Percentiles rank a stretch among this genome's conserved stretches.
Conservation (phyloP, 2,329 filamentous ascomycete genomes). For the Pezicula radicicola region DNA sequence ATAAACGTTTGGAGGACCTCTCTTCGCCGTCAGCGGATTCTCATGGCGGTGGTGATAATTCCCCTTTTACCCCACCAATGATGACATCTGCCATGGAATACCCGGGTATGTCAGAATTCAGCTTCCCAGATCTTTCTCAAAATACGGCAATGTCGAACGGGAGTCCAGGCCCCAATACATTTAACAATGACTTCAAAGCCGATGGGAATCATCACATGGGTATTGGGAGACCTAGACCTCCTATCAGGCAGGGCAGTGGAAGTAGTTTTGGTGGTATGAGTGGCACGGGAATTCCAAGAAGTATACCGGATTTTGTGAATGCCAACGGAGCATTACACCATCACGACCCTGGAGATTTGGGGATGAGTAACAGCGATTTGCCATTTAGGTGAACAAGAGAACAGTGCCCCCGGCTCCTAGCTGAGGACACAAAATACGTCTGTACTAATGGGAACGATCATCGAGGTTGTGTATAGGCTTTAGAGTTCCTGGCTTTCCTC, state of each 20-base stretch:
- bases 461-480: too few relatives aligned
- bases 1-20: neutral
- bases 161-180: conserved; percentile 5
- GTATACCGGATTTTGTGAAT: conserved; percentile 19
- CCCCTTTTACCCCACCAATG: neutral
- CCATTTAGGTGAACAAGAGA: too few relatives aligned
- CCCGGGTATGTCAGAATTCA: conserved; percentile 1
- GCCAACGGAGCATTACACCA: neutral
- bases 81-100: conserved; percentile 2
- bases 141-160: neutral
- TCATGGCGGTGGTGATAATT: neutral
- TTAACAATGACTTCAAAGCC: neutral
- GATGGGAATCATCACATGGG: conserved; percentile 7
- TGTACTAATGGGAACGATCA: too few relatives aligned
- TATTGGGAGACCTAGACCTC: conserved; percentile 15
- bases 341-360: too few relatives aligned
- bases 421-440: too few relatives aligned
- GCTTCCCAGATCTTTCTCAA: neutral
- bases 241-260: conserved; percentile 18
- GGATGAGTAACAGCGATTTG: too few relatives aligned
- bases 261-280: conserved; percentile 12
- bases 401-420: too few relatives aligned
- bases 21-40: neutral
- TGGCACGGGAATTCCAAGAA: conserved; percentile 19
- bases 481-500: too few relatives aligned